Evolutionary conservation across 2,329 filamentous ascomycete species (phyloP).

Genomic region (Neopestalotiopsis sp.): DNA sequence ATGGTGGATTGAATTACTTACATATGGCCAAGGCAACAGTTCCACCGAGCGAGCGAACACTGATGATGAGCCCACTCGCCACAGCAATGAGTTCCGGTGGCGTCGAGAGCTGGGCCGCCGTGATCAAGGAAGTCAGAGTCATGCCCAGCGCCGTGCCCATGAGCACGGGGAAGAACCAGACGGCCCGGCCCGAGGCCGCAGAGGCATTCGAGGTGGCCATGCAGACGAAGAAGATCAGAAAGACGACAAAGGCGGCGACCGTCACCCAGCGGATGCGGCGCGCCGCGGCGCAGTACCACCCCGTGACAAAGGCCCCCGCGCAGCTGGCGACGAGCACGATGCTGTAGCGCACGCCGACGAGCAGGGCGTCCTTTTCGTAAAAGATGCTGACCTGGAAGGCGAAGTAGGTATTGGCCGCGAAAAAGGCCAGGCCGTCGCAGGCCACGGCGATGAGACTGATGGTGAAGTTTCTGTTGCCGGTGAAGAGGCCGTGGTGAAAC

Average conservation of each 20-base stretch:
- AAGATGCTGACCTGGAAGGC: conserved; percentile 42
- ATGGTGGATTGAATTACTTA: background rate
- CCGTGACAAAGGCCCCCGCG: conserved; percentile 35
- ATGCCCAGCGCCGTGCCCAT: conserved; percentile 42
- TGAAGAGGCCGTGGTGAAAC: conserved; percentile 46
- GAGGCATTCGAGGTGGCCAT: conserved; percentile 38
- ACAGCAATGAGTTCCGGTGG: conserved; percentile 40
- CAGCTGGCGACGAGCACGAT: conserved; percentile 38
- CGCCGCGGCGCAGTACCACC: conserved; percentile 35
- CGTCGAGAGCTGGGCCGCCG: conserved; percentile 43
- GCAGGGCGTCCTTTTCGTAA: conserved; percentile 41
- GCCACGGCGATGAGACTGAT: conserved; percentile 42
- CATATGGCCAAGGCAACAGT: conserved; percentile 53
- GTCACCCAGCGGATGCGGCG: conserved; percentile 34
- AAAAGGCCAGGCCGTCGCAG: conserved; percentile 43
- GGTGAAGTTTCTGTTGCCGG: conserved; percentile 39
- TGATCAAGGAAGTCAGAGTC: conserved; percentile 39
- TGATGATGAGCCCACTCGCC: conserved; percentile 39
- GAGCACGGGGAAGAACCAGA: conserved; percentile 44
- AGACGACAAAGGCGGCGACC: conserved; percentile 31
- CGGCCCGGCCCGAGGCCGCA: conserved; percentile 24
- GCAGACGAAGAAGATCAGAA: conserved; percentile 38
- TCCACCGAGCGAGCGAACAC: conserved; percentile 47
- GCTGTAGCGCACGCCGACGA: conserved; percentile 38
- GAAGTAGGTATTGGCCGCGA: conserved; percentile 48